Conservation (phyloP, 139 green algal genomes). For the Micromonas pusilla region DNA sequence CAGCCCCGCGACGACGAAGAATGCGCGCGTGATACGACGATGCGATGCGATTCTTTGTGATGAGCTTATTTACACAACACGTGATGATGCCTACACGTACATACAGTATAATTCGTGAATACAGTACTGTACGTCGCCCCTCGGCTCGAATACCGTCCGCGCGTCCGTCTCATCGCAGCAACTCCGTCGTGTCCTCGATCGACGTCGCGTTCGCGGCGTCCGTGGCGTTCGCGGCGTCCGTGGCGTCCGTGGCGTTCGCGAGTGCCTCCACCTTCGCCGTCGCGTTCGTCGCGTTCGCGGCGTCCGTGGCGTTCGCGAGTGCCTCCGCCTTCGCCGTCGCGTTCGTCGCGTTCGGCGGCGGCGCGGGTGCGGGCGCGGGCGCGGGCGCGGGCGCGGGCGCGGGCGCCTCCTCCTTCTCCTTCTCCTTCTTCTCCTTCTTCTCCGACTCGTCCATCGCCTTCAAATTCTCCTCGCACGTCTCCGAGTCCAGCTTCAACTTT, state of each 20-base stretch:
- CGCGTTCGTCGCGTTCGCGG: background rate
- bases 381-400: background rate
- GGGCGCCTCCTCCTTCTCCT: background rate
- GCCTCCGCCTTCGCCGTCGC: too few relatives aligned
- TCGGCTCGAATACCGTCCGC: too few relatives aligned
- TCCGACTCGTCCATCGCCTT: background rate
- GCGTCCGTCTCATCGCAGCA: too few relatives aligned
- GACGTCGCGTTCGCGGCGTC: background rate
- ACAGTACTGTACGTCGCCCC: too few relatives aligned
- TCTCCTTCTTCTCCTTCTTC: slow-evolving; percentile 8
- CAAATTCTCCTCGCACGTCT: background rate
- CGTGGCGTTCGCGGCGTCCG: background rate
- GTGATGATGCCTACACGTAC: too few relatives aligned
- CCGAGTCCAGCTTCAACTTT: background rate
- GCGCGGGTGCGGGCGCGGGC: background rate
- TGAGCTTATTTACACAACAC: too few relatives aligned
- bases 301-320: too few relatives aligned
- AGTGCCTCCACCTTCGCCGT: background rate
- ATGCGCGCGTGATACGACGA: too few relatives aligned
- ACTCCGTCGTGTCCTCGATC: background rate
- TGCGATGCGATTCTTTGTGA: too few relatives aligned
- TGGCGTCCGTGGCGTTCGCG: background rate
- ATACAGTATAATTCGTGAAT: too few relatives aligned
- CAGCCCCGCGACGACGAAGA: too few relatives aligned
- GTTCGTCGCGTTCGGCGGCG: background rate